Percentiles rank a stretch among this genome's conserved stretches.
phyloP scores from a whole-genome alignment of 2,329 filamentous ascomycete species.

The Calonectria hawksworthii region DNA sequence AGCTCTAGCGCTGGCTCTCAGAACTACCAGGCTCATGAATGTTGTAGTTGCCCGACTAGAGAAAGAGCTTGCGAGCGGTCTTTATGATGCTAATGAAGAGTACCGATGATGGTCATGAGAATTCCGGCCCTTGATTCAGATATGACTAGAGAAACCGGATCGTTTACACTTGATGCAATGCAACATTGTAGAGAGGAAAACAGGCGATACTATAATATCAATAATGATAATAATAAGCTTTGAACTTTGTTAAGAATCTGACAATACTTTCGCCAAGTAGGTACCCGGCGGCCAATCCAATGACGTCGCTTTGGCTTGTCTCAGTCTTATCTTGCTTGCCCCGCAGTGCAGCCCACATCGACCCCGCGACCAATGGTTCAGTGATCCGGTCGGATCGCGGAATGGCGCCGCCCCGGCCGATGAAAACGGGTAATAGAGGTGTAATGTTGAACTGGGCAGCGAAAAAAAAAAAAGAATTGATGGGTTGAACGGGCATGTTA shows the following conservation, averaged over 20 bases:
- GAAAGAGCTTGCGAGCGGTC: neutral
- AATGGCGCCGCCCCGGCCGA: neutral
- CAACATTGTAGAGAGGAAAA: neutral
- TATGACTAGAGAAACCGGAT: neutral
- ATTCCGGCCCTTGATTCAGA: neutral
- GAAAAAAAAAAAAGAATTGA: neutral
- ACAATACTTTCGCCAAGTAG: neutral
- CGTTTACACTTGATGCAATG: neutral
- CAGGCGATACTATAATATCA: neutral
- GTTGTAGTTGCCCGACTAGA: neutral
- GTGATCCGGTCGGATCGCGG: constrained; percentile 13
- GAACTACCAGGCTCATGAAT: neutral
- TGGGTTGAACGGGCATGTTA: too few species aligned
- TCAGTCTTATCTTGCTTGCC: constrained; percentile 21
- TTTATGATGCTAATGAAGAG: neutral
- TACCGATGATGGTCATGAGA: neutral
- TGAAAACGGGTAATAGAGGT: neutral
- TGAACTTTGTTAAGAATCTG: neutral
- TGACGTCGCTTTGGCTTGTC: neutral
- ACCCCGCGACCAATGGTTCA: constrained; percentile 4
- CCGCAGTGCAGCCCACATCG: neutral
- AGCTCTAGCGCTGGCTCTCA: neutral
- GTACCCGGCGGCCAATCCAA: neutral
- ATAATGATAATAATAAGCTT: neutral
- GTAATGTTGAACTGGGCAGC: neutral